Evolutionary conservation across 2,329 filamentous ascomycete species (phyloP).

Genomic region (Xylariaceae sp.): DNA sequence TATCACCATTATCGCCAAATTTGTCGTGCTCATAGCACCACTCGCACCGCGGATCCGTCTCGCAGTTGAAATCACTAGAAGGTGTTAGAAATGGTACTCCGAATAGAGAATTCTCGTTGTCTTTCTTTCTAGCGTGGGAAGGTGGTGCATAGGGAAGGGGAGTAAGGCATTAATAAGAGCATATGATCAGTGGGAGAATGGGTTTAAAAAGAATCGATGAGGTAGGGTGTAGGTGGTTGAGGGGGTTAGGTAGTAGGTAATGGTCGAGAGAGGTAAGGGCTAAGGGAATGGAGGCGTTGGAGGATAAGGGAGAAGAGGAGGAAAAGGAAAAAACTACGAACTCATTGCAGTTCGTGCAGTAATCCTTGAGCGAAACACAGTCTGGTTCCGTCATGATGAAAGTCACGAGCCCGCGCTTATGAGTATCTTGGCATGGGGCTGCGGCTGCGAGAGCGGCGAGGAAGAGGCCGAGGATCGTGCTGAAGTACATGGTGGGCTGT

Average conservation of each 20-base stretch:
- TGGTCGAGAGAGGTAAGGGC: too few species aligned
- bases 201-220: too few species aligned
- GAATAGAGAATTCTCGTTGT: too few species aligned
- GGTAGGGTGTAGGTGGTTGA: too few species aligned
- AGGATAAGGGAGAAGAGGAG: neutral
- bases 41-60: slow-evolving; percentile 38
- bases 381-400: slow-evolving; percentile 29
- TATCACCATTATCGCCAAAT: slow-evolving; percentile 13
- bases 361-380: slow-evolving; percentile 32
- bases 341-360: slow-evolving; percentile 35
- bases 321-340: slow-evolving; percentile 12
- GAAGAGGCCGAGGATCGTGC: slow-evolving; percentile 27
- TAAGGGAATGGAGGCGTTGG: neutral
- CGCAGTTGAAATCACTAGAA: slow-evolving; percentile 39
- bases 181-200: too few species aligned
- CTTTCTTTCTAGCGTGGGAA: neutral
- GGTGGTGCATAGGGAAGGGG: neutral
- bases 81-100: too few species aligned
- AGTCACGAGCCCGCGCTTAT: neutral
- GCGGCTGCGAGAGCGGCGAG: slow-evolving; percentile 30
- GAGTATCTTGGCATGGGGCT: slow-evolving; percentile 10
- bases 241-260: too few species aligned
- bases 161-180: too few species aligned
- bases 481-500: slow-evolving; percentile 34
- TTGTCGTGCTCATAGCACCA: slow-evolving; percentile 35